These are phyloP conservation scores for Blastocystis sp. DNA, from an alignment of 352 stramenopile genomes.

Conservation along the genomic window DNA sequence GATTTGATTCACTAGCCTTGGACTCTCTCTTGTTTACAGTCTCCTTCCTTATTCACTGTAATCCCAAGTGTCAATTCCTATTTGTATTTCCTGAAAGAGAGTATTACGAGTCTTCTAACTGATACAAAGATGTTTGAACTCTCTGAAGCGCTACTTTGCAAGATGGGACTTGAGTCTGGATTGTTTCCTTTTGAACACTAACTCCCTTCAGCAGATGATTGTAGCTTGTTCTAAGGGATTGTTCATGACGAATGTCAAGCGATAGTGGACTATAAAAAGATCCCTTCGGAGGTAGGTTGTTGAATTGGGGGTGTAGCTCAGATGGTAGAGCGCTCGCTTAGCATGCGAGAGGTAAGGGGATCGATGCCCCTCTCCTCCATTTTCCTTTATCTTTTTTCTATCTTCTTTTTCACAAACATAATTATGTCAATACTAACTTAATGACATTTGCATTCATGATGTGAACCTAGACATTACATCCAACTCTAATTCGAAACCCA, in stretches of 20 bases:
- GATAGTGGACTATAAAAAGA: background rate
- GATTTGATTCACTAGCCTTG: background rate
- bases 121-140: background rate
- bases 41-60: background rate
- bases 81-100: constrained; percentile 35
- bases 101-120: background rate
- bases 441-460: too few relatives aligned
- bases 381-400: background rate
- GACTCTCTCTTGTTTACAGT: constrained; percentile 39
- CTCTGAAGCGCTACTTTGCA: background rate
- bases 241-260: too few relatives aligned
- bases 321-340: constrained; percentile 69
- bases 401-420: constrained; percentile 62
- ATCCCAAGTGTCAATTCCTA: constrained; percentile 7
- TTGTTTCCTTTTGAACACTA: background rate
- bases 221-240: background rate
- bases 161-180: background rate
- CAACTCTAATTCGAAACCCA: background rate
- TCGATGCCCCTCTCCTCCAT: constrained; percentile 68
- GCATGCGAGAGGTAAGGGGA: constrained; percentile 69
- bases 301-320: constrained; percentile 67
- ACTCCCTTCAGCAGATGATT: background rate
- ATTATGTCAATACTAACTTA: background rate
- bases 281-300: background rate
- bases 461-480: background rate